A percentile compares a stretch with the other conserved stretches of the same genome.
phyloP scores from a whole-genome alignment of 2,329 filamentous ascomycete species.

The Phyllosticta citribraziliensis region DNA sequence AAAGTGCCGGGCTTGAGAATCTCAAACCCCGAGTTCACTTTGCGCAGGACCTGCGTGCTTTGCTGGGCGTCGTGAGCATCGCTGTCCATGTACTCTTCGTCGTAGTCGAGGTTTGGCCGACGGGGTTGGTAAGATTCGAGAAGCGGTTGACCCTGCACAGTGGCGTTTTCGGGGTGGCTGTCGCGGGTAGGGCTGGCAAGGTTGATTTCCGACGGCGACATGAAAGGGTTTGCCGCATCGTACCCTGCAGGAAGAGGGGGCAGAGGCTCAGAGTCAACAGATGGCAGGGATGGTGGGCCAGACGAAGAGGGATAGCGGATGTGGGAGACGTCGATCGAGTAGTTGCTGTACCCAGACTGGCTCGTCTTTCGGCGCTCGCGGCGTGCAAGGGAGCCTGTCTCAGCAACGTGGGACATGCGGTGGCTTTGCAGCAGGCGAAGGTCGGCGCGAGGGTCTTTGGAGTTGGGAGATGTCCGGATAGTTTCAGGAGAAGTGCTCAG shows the following conservation, averaged over 20 bases:
- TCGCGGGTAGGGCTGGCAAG: conserved; percentile 16
- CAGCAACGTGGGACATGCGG: conserved; percentile 40
- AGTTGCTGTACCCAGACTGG: conserved; percentile 27
- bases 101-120: conserved; percentile 27
- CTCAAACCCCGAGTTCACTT: conserved; percentile 34
- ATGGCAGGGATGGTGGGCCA: conserved; percentile 1
- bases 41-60: conserved; percentile 26
- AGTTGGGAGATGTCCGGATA: conserved; percentile 8
- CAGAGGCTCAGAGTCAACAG: background rate
- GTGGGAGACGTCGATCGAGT: conserved; percentile 19
- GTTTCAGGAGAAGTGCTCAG: background rate
- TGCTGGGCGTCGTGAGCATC: conserved; percentile 21
- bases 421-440: conserved; percentile 34
- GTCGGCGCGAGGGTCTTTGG: conserved; percentile 8
- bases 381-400: conserved; percentile 39
- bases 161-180: conserved; percentile 17
- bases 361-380: conserved; percentile 24
- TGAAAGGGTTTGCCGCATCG: conserved; percentile 10
- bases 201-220: conserved; percentile 11
- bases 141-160: conserved; percentile 24
- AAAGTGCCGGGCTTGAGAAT: conserved; percentile 32
- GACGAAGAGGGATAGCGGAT: conserved; percentile 1
- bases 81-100: conserved; percentile 18
- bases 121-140: conserved; percentile 27
- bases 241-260: conserved; percentile 15